Conservation (phyloP, 768 basidiomycete genomes). For the Glaciozyma antarctica region DNA sequence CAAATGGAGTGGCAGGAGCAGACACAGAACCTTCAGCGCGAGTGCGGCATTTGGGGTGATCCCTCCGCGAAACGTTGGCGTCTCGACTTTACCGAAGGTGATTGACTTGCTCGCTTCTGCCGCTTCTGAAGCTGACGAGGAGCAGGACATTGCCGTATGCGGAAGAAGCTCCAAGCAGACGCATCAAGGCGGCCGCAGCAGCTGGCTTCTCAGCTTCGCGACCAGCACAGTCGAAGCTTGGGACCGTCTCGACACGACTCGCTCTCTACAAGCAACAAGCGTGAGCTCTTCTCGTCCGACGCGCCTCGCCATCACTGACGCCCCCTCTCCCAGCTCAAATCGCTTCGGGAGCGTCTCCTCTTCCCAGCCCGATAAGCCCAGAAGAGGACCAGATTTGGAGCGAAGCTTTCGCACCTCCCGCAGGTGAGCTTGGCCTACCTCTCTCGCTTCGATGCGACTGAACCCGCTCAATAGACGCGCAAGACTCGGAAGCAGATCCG, state of each 20-base stretch:
- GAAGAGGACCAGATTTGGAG: background rate
- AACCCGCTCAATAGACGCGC: background rate
- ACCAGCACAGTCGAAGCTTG: background rate
- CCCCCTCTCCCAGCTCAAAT: background rate
- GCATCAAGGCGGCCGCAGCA: background rate
- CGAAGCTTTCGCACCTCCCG: background rate
- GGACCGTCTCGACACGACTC: background rate
- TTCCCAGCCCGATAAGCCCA: background rate
- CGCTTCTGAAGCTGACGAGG: background rate
- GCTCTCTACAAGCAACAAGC: background rate
- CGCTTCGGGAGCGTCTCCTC: background rate
- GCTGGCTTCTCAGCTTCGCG: background rate
- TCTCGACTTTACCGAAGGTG: constrained; percentile 14
- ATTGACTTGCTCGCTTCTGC: background rate
- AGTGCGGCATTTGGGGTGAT: background rate
- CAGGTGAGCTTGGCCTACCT: background rate
- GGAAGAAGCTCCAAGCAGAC: constrained; percentile 20
- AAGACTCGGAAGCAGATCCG: background rate
- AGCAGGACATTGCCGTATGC: background rate
- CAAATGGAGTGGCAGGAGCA: background rate
- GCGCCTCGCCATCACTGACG: background rate
- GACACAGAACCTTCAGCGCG: background rate
- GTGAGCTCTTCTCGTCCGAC: background rate
- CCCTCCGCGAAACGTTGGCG: background rate
- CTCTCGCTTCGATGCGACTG: constrained; percentile 15